These are phyloP conservation scores for Curvularia lunata DNA, from an alignment of 2,329 filamentous ascomycete genomes.

Conservation along the genomic window DNA sequence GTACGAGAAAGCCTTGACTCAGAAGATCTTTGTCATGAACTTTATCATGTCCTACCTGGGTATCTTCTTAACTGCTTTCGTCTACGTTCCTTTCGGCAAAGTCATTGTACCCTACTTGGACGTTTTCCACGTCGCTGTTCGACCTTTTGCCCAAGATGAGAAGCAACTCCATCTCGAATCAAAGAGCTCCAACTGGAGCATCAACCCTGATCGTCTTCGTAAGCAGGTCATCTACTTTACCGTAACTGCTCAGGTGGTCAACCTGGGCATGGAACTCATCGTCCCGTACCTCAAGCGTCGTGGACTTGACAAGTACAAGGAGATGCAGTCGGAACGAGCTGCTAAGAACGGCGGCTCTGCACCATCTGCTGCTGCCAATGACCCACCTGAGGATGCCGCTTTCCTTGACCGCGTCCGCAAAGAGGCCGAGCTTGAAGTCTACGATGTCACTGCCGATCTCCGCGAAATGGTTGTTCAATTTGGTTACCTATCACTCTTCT, in stretches of 20 bases:
- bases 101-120: conserved; percentile 85
- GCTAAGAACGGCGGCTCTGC: conserved; percentile 61
- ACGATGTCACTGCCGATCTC: conserved; percentile 90
- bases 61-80: conserved; percentile 83
- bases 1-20: conserved; percentile 82
- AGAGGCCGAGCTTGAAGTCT: conserved; percentile 80
- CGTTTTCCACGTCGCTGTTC: conserved; percentile 76
- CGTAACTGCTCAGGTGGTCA: conserved; percentile 90
- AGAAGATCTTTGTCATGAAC: conserved; percentile 94
- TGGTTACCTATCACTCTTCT: conserved; percentile 90
- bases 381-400: conserved; percentile 75
- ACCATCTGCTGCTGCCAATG: conserved; percentile 61
- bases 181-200: conserved; percentile 69
- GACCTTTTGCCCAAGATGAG: conserved; percentile 76
- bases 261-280: conserved; percentile 81
- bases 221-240: conserved; percentile 97
- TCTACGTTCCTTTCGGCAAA: conserved; percentile 91
- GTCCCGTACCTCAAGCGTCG: conserved; percentile 85
- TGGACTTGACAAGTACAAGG: conserved; percentile 77
- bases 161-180: conserved; percentile 63
- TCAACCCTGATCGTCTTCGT: conserved; percentile 82
- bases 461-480: conserved; percentile 69
- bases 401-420: conserved; percentile 83
- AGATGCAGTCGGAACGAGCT: conserved; percentile 68
- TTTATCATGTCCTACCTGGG: conserved; percentile 96